Percentiles rank a stretch among this genome's conserved stretches.
Evolutionary conservation across 1,284 basidiomycete genomes (phyloP).

Genomic region (Thecaphora thlaspeos): DNA sequence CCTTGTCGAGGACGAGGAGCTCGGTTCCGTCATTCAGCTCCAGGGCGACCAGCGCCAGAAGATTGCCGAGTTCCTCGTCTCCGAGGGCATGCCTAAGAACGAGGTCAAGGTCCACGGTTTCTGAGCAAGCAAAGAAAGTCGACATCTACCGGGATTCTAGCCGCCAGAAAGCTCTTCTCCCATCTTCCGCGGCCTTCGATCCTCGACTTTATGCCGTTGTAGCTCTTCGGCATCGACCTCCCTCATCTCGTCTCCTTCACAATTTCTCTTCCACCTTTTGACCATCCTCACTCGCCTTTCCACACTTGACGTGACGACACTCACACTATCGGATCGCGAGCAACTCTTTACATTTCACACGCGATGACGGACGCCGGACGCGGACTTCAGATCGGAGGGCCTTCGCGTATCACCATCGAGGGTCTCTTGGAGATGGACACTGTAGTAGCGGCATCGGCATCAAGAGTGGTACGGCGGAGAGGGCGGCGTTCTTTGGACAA

Average conservation of each 20-base stretch:
- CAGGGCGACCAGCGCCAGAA: conserved; percentile 97
- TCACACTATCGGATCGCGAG: too few species aligned
- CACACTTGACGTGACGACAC: too few species aligned
- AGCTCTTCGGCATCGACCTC: background rate
- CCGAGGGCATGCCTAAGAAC: conserved; percentile 54
- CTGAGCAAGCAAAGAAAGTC: too few species aligned
- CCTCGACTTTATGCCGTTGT: too few species aligned
- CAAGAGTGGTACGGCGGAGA: background rate
- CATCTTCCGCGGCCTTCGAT: too few species aligned
- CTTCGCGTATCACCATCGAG: background rate
- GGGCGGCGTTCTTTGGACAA: too few species aligned
- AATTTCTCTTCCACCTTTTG: too few species aligned
- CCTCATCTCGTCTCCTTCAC: too few species aligned
- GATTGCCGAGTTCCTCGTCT: conserved; percentile 64
- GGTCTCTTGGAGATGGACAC: background rate
- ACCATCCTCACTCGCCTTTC: background rate
- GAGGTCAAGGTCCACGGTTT: conserved; percentile 58
- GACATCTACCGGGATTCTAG: too few species aligned
- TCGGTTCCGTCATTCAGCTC: conserved; percentile 96
- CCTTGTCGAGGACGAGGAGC: conserved; percentile 92
- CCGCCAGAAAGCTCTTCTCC: too few species aligned
- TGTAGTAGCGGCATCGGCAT: too few species aligned
- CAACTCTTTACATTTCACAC: too few species aligned
- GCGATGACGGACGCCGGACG: background rate
- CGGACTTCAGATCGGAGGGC: background rate